Conservation (phyloP, 2,329 filamentous ascomycete genomes). For the Xylariaceae sp. region DNA sequence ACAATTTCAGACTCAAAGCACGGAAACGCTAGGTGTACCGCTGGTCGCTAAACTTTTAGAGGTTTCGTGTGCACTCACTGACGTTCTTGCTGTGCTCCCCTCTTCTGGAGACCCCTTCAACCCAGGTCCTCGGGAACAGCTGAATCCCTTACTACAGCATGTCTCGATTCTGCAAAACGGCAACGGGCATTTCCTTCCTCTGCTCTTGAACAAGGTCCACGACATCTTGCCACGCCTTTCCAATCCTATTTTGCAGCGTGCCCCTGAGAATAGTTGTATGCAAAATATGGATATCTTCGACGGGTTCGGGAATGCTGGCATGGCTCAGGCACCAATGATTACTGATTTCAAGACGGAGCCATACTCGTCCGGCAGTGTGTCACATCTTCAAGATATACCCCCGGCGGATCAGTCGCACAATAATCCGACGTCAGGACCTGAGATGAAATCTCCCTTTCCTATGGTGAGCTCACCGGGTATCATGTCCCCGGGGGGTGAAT, state of each 20-base stretch:
- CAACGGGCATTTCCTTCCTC: slow-evolving; percentile 70
- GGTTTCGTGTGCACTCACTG: slow-evolving; percentile 67
- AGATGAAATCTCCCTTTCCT: slow-evolving; percentile 46
- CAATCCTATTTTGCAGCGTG: slow-evolving; percentile 56
- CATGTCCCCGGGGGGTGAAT: slow-evolving; percentile 49
- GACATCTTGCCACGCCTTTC: slow-evolving; percentile 63
- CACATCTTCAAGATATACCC: slow-evolving; percentile 36
- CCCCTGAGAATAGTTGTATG: slow-evolving; percentile 47
- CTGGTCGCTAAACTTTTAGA: slow-evolving; percentile 80
- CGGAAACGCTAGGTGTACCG: slow-evolving; percentile 71
- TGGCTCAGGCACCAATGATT: slow-evolving; percentile 49
- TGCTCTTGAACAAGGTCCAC: slow-evolving; percentile 71
- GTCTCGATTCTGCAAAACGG: slow-evolving; percentile 70
- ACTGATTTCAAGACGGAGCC: slow-evolving; percentile 43
- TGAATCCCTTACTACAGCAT: slow-evolving; percentile 64
- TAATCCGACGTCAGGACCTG: slow-evolving; percentile 29
- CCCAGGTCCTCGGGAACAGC: slow-evolving; percentile 66
- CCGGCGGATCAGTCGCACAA: slow-evolving; percentile 34
- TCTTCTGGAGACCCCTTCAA: slow-evolving; percentile 58
- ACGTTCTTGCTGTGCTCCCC: slow-evolving; percentile 65
- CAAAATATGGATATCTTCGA: slow-evolving; percentile 58
- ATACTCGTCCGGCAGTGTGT: slow-evolving; percentile 30
- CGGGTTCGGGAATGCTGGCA: slow-evolving; percentile 59
- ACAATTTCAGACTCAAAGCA: slow-evolving; percentile 66
- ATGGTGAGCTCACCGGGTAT: slow-evolving; percentile 47